Evolutionary conservation across 768 basidiomycete species (phyloP), one percentile per base, ranked within the genome.

Genomic region (Cytidiella melzeri): DNA sequence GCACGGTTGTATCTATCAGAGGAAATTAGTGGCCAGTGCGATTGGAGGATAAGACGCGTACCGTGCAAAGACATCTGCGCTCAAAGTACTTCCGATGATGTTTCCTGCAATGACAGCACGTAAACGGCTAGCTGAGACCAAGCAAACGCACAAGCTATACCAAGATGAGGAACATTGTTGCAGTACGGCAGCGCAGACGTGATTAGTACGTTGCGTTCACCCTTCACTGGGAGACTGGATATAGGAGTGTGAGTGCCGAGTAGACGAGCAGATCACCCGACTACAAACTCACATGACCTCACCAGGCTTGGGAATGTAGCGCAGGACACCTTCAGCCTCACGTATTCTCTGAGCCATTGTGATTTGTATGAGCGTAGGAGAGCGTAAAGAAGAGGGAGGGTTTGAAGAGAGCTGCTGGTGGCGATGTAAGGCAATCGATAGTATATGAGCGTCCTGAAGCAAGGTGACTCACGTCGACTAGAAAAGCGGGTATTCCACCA

Each of bases 81-180:
- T 97, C 25, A 98, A 75, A 5, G 89, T 93, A 57, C 95, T 98
- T 52, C 95, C 94, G 57, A 94, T 94, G 61, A 92, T 88, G 64
- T 93, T 91, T 43, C 89, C 90, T 79, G 50, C 43, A 45, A 25
- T 21, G 43, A 26, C 19, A 47, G 18, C 52, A 5, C 39, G 42
- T 34, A 34, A 34, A 15, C 30, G 7, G 30, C 7, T 7, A 15
- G 11, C 48, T 19, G 40, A 47, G 28, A 11, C 41, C 18, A 26
- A 28, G 23, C 21, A 55, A 37, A 50, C 46, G 52, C 6, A 6
- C 27, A 50, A 57, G 45, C 48, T 26, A 12, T 63, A 82, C 94
- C 93, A 39, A 96, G 79, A 74, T 97, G 93, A 21, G 95, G 93
- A 10, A 96, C 94, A 60, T 97, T 97, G 66, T 97, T 97, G 67